phyloP scores from a whole-genome alignment of 2,329 filamentous ascomycete genomes.

The Juglanconis juglandina region DNA sequence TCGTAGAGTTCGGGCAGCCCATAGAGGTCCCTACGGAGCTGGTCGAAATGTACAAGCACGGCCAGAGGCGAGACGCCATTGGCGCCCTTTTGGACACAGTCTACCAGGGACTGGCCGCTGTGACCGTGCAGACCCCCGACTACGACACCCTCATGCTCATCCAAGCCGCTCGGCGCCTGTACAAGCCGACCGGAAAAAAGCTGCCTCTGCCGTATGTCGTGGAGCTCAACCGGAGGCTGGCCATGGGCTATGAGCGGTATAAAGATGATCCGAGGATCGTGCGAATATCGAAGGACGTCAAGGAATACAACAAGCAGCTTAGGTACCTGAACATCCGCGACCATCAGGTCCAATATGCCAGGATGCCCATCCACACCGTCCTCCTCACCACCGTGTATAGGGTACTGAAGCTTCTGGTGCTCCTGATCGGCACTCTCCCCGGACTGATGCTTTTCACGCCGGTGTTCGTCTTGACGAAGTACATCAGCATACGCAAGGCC shows the following conservation, averaged over 20 bases:
- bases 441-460: constrained; percentile 84
- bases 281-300: constrained; percentile 69
- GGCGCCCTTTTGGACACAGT: constrained; percentile 81
- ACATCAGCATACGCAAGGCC: constrained; percentile 78
- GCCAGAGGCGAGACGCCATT: constrained; percentile 82
- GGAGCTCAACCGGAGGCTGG: constrained; percentile 86
- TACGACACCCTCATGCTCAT: constrained; percentile 97
- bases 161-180: constrained; percentile 86
- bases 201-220: constrained; percentile 88
- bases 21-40: constrained; percentile 80
- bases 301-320: constrained; percentile 82
- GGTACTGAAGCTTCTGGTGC: constrained; percentile 69
- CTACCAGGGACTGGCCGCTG: constrained; percentile 77
- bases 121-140: constrained; percentile 88
- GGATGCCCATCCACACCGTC: constrained; percentile 73
- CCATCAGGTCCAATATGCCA: constrained; percentile 90
- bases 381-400: constrained; percentile 76
- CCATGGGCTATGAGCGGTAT: constrained; percentile 87
- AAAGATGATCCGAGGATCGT: constrained; percentile 86
- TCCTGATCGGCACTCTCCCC: constrained; percentile 79
- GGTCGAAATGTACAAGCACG: constrained; percentile 79
- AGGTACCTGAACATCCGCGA: constrained; percentile 84
- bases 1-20: constrained; percentile 90
- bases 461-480: constrained; percentile 79
- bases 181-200: constrained; percentile 92